A percentile compares a stretch with the other conserved stretches of the same genome.
Conservation (phyloP, 1,284 basidiomycete genomes). For the Sphaerobolus stellatus region DNA sequence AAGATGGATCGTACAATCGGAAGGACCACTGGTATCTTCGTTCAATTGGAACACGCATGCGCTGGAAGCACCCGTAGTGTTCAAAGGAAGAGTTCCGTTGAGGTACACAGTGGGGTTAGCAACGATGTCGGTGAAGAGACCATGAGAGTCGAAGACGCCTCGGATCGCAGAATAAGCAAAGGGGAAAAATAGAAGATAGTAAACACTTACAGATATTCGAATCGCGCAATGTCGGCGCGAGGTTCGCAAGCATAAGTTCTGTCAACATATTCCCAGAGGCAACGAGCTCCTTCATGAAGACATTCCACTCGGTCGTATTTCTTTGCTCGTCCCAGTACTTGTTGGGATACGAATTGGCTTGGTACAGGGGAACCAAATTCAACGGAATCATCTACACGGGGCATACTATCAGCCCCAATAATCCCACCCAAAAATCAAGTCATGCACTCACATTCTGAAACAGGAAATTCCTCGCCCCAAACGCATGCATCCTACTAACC, state of each 20-base stretch:
- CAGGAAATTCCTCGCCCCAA: slow-evolving; percentile 45
- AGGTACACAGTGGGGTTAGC: slow-evolving; percentile 8
- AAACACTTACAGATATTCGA: slow-evolving; percentile 33
- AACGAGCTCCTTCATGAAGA: slow-evolving; percentile 46
- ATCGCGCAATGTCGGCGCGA: slow-evolving; percentile 34
- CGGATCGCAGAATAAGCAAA: background rate
- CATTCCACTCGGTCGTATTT: slow-evolving; percentile 51
- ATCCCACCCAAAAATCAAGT: background rate
- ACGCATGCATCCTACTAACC: slow-evolving; percentile 42
- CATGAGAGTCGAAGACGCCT: slow-evolving; percentile 8
- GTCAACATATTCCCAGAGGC: slow-evolving; percentile 43
- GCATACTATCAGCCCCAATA: background rate
- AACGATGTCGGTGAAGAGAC: slow-evolving; percentile 12
- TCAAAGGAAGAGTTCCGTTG: slow-evolving; percentile 12
- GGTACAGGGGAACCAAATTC: slow-evolving; percentile 43
- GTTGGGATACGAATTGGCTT: slow-evolving; percentile 40
- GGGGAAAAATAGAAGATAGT: background rate
- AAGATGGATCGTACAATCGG: slow-evolving; percentile 5
- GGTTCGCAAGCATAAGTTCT: slow-evolving; percentile 40
- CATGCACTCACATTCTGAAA: slow-evolving; percentile 42
- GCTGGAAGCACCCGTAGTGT: slow-evolving; percentile 5
- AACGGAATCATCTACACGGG: slow-evolving; percentile 47
- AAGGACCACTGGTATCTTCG: slow-evolving; percentile 1
- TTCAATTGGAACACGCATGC: slow-evolving; percentile 6
- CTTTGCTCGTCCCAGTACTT: slow-evolving; percentile 43